Conservation (phyloP, 1,284 basidiomycete species). For the Fomitiporia mediterranea region DNA sequence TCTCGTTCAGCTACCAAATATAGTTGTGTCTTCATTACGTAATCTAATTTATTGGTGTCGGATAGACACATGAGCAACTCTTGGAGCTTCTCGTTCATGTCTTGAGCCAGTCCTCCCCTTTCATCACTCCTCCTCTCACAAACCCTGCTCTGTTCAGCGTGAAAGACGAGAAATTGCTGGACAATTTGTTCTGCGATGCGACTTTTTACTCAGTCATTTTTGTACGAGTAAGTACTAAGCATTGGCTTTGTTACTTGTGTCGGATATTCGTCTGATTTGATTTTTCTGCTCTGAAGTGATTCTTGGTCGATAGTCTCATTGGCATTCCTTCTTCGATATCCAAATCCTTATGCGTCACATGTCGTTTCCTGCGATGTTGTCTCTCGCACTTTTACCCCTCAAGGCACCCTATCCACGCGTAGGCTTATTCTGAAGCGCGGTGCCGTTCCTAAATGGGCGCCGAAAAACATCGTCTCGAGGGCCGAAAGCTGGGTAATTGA, state of each 20-base stretch:
- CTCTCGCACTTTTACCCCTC: conserved; percentile 67
- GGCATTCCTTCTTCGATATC: conserved; percentile 94
- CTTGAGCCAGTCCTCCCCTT: not conserved
- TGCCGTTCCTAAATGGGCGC: conserved; percentile 87
- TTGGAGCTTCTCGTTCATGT: not conserved
- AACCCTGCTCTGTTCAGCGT: not conserved
- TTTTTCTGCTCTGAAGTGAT: conserved; percentile 49
- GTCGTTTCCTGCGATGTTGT: conserved; percentile 95
- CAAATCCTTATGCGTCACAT: conserved; percentile 93
- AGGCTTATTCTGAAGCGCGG: conserved; percentile 92
- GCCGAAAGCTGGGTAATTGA: conserved; percentile 87
- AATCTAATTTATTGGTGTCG: not conserved
- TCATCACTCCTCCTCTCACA: not conserved
- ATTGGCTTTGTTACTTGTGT: conserved; percentile 4
- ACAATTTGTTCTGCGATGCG: conserved; percentile 54
- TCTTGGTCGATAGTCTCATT: conserved; percentile 88
- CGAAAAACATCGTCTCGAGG: conserved; percentile 68
- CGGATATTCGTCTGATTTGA: not conserved
- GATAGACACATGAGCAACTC: too few species aligned
- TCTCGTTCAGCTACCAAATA: too few species aligned
- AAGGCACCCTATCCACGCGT: conserved; percentile 80
- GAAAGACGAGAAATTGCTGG: too few species aligned
- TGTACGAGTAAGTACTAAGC: conserved; percentile 80
- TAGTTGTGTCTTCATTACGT: not conserved
- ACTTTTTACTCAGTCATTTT: conserved; percentile 75